Conservation (phyloP, 2,329 filamentous ascomycete genomes). For the Aspergillus novofumigatus region DNA sequence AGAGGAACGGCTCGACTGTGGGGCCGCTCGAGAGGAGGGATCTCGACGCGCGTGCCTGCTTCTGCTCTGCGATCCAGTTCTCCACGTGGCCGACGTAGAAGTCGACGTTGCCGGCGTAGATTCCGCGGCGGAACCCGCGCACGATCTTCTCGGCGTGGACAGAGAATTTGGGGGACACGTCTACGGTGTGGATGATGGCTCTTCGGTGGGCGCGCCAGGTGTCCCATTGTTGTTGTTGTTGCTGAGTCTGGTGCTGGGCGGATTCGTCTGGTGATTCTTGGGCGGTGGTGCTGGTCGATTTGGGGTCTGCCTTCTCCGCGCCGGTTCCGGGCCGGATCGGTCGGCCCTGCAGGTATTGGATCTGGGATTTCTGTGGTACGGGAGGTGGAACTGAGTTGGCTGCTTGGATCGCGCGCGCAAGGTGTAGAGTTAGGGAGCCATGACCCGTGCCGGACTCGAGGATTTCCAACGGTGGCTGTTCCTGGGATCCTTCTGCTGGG, state of each 20-base stretch:
- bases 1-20: constrained; percentile 58
- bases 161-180: constrained; percentile 60
- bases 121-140: constrained; percentile 62
- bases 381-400: constrained; percentile 57
- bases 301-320: constrained; percentile 15
- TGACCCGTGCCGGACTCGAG: constrained; percentile 85
- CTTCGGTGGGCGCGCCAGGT: constrained; percentile 51
- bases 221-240: constrained; percentile 40
- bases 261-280: background rate
- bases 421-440: constrained; percentile 70
- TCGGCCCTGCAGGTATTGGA: constrained; percentile 26
- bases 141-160: constrained; percentile 62
- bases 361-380: constrained; percentile 34
- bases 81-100: constrained; percentile 68
- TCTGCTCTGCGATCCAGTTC: constrained; percentile 57
- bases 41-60: constrained; percentile 33
- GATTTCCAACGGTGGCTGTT: constrained; percentile 59
- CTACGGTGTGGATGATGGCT: constrained; percentile 72
- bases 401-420: constrained; percentile 71
- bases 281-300: background rate
- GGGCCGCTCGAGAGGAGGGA: constrained; percentile 15
- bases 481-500: constrained; percentile 24
- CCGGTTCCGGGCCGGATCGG: constrained; percentile 17
- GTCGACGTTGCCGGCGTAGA: constrained; percentile 67
- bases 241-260: constrained; percentile 17